Percentiles rank a stretch among this genome's conserved stretches.
These are phyloP conservation scores for Leccinum disarticulatum DNA, from an alignment of 768 basidiomycete genomes.

Conservation along the genomic window DNA sequence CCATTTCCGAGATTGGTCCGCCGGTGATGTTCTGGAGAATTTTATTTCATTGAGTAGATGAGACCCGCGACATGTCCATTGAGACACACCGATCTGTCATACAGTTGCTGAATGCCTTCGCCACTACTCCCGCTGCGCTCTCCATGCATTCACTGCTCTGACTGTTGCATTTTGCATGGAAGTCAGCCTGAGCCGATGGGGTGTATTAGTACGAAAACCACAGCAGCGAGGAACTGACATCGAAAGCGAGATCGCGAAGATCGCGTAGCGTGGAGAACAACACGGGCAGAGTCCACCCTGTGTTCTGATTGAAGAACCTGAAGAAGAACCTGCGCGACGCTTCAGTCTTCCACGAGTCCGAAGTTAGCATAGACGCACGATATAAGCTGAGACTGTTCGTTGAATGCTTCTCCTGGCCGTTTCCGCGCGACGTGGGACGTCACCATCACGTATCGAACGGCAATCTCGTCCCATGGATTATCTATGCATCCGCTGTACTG, in stretches of 20 bases:
- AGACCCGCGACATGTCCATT: background rate
- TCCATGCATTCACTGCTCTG: constrained; percentile 74
- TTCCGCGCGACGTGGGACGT: constrained; percentile 69
- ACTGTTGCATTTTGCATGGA: constrained; percentile 54
- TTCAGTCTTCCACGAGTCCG: background rate
- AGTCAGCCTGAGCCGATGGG: constrained; percentile 49
- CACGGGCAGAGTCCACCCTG: constrained; percentile 84
- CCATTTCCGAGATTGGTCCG: constrained; percentile 81
- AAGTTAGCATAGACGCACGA: constrained; percentile 51
- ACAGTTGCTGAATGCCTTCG: constrained; percentile 87
- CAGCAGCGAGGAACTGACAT: constrained; percentile 49
- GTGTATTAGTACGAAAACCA: constrained; percentile 2
- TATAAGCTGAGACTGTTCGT: constrained; percentile 73
- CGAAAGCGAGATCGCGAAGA: constrained; percentile 80
- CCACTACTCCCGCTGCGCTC: constrained; percentile 81
- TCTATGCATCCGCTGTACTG: constrained; percentile 60
- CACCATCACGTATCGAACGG: constrained; percentile 77
- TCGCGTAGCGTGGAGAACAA: constrained; percentile 82
- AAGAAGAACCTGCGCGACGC: constrained; percentile 58
- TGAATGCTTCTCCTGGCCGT: constrained; percentile 71
- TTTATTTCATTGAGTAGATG: background rate
- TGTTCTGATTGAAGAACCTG: constrained; percentile 75
- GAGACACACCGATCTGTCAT: constrained; percentile 71
- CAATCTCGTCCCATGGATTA: constrained; percentile 84
- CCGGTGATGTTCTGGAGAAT: constrained; percentile 55